A percentile compares a stretch with the other conserved stretches of the same genome.
These are phyloP conservation scores for Sapria himalayana DNA, from an alignment of 345 rosid species.

Conservation along the genomic window DNA sequence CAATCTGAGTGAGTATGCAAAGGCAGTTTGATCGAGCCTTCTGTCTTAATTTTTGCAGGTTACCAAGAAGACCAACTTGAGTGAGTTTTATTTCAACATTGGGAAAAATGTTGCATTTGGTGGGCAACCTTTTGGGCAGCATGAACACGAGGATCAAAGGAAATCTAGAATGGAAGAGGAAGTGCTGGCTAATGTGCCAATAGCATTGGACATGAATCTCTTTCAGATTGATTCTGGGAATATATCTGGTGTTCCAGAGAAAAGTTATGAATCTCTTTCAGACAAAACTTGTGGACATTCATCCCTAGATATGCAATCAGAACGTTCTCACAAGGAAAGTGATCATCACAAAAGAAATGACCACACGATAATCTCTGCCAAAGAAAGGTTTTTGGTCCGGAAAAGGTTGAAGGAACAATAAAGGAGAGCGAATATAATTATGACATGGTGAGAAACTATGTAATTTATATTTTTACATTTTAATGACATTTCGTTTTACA, in stretches of 20 bases:
- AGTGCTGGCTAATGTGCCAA: constrained; percentile 6
- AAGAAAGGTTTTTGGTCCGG: constrained; percentile 55
- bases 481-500: no score
- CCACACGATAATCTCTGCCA: constrained; percentile 59
- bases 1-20: no score
- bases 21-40: no score
- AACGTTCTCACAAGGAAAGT: constrained; percentile 16
- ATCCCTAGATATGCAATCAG: constrained; percentile 13
- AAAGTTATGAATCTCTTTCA: constrained; percentile 15
- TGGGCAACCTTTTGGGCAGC: constrained; percentile 20
- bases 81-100: constrained; percentile 67
- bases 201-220: constrained; percentile 7
- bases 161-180: constrained; percentile 21
- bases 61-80: constrained; percentile 70
- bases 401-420: constrained; percentile 43
- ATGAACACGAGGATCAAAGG: constrained; percentile 18
- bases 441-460: no score
- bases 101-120: constrained; percentile 74
- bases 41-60: no score
- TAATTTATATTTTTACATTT: no score
- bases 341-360: constrained; percentile 46
- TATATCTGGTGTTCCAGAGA: constrained; percentile 10
- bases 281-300: constrained; percentile 12
- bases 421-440: no score
- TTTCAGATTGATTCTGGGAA: constrained; percentile 11